Evolutionary conservation across 306 rosid genomes (phyloP).

Genomic region (Ochetophila trinervis): DNA sequence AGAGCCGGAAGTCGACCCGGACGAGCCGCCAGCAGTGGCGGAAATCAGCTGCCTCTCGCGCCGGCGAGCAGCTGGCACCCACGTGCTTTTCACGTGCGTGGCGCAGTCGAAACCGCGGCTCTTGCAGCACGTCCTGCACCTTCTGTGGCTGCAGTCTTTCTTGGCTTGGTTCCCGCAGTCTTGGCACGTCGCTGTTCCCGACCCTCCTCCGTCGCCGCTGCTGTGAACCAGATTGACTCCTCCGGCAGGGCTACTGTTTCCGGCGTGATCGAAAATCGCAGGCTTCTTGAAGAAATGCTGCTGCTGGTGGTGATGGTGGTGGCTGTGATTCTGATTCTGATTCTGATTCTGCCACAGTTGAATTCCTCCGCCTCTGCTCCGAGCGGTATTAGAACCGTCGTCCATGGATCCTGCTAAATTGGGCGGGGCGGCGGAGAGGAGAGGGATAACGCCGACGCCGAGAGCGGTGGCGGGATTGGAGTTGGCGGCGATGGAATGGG

Average conservation of each 20-base stretch:
- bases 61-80: conserved; percentile 91
- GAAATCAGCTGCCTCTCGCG: conserved; percentile 70
- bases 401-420: conserved; percentile 10
- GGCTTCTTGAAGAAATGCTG: conserved; percentile 54
- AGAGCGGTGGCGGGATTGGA: conserved; percentile 77
- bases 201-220: conserved; percentile 11
- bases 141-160: conserved; percentile 74
- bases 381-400: neutral
- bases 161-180: conserved; percentile 97
- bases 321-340: no score
- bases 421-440: conserved; percentile 36
- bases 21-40: conserved; percentile 40
- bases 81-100: conserved; percentile 93
- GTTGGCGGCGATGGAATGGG: conserved; percentile 36
- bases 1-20: conserved; percentile 64
- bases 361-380: conserved; percentile 49
- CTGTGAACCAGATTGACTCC: conserved; percentile 29
- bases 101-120: conserved; percentile 87
- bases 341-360: conserved; percentile 79
- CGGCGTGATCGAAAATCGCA: conserved; percentile 30
- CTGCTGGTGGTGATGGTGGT: no score
- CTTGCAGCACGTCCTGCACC: conserved; percentile 92
- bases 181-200: conserved; percentile 54
- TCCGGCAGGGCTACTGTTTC: conserved; percentile 13
- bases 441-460: conserved; percentile 79